Conservation (phyloP, 768 basidiomycete species). For the Epithele typhae region DNA sequence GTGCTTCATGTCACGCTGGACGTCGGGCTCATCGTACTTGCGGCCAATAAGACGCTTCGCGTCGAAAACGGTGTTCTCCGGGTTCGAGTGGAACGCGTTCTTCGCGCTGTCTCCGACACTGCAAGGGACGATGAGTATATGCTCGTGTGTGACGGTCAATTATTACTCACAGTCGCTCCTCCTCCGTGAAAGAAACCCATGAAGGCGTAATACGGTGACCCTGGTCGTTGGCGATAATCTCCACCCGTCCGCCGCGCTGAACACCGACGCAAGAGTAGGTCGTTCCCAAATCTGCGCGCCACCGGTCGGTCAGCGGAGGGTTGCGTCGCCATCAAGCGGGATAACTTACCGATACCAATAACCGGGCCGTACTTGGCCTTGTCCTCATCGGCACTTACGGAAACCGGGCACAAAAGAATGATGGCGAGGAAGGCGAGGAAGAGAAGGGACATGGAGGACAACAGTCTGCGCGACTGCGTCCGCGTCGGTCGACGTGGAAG, state of each 20-base stretch:
- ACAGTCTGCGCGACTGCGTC: conserved; percentile 49
- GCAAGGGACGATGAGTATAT: background rate
- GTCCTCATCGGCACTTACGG: conserved; percentile 54
- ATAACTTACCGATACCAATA: conserved; percentile 78
- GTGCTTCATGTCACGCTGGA: conserved; percentile 83
- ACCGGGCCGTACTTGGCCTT: conserved; percentile 85
- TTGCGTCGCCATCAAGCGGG: conserved; percentile 2
- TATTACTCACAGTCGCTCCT: conserved; percentile 44
- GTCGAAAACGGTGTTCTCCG: conserved; percentile 92
- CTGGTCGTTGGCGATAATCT: conserved; percentile 45
- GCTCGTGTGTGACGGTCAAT: too few species aligned
- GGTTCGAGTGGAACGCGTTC: conserved; percentile 91
- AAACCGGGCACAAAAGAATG: conserved; percentile 64
- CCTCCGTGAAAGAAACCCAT: conserved; percentile 57
- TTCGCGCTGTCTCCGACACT: conserved; percentile 93
- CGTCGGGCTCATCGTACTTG: conserved; percentile 74
- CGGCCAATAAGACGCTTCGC: conserved; percentile 95
- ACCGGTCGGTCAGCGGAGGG: conserved; percentile 13
- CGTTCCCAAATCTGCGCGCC: conserved; percentile 90
- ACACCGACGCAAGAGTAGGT: conserved; percentile 88
- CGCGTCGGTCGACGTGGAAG: conserved; percentile 44
- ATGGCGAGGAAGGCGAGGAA: conserved; percentile 54
- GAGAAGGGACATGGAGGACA: conserved; percentile 55
- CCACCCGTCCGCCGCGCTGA: conserved; percentile 43
- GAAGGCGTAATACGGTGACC: conserved; percentile 63